Percentiles rank a stretch among this genome's conserved stretches.
Conservation (phyloP, 768 basidiomycete species). For the Tylopilus rubrobrunneus region DNA sequence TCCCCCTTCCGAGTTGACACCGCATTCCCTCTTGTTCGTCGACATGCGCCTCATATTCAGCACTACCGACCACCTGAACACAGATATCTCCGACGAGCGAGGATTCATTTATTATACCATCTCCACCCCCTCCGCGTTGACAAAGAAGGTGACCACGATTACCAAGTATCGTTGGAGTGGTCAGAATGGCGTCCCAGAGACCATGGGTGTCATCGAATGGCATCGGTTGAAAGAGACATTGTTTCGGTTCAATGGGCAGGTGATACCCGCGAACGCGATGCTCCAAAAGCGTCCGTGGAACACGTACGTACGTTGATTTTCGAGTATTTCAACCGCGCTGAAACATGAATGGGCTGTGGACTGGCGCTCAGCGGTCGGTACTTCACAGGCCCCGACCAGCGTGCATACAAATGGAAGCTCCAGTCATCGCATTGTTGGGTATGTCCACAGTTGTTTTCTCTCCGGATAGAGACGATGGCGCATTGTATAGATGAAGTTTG, state of each 20-base stretch:
- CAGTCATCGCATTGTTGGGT: slow-evolving; percentile 25
- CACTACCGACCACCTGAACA: slow-evolving; percentile 18
- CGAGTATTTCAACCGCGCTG: neutral
- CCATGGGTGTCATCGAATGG: slow-evolving; percentile 26
- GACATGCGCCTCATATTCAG: slow-evolving; percentile 24
- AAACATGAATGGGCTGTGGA: neutral
- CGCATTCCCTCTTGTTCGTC: too few relatives aligned
- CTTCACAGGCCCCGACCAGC: slow-evolving; percentile 30
- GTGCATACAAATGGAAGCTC: slow-evolving; percentile 32
- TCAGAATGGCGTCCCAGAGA: slow-evolving; percentile 12
- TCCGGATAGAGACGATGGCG: neutral
- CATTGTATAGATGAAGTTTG: slow-evolving; percentile 16
- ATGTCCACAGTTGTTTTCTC: neutral
- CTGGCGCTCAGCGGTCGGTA: slow-evolving; percentile 24
- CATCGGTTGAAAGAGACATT: slow-evolving; percentile 11
- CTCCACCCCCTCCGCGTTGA: slow-evolving; percentile 8
- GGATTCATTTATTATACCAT: slow-evolving; percentile 17
- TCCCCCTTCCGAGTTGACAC: too few relatives aligned
- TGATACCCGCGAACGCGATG: slow-evolving; percentile 6
- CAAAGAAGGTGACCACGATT: slow-evolving; percentile 23
- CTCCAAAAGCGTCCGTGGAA: slow-evolving; percentile 14
- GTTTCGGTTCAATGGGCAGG: slow-evolving; percentile 17
- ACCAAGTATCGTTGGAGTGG: slow-evolving; percentile 23
- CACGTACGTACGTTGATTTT: slow-evolving; percentile 13
- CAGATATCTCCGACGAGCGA: slow-evolving; percentile 20